Percentiles rank a stretch among this genome's conserved stretches.
Conservation (phyloP, 2,329 filamentous ascomycete genomes). For the Paraphoma sp. region DNA sequence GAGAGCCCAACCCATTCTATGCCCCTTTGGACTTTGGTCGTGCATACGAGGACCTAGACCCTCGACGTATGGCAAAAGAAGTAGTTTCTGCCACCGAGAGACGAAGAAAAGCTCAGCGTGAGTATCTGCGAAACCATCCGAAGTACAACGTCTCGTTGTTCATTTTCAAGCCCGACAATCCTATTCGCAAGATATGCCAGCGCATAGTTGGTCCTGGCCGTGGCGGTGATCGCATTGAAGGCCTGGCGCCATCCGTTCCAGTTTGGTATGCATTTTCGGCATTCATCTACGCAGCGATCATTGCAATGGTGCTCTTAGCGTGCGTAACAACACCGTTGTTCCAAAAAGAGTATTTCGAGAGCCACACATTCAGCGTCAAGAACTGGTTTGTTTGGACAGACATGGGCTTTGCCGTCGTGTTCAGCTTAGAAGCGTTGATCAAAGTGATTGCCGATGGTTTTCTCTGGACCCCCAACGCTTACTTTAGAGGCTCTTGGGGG, state of each 20-base stretch:
- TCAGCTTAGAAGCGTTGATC: slow-evolving; percentile 84
- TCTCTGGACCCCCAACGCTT: slow-evolving; percentile 96
- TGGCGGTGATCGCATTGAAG: slow-evolving; percentile 85
- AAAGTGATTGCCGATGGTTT: slow-evolving; percentile 96
- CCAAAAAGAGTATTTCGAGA: slow-evolving; percentile 82
- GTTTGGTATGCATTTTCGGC: slow-evolving; percentile 94
- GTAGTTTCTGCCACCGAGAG: slow-evolving; percentile 83
- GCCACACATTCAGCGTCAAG: slow-evolving; percentile 63
- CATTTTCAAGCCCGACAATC: slow-evolving; percentile 80
- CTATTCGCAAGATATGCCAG: slow-evolving; percentile 83
- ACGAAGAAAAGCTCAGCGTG: slow-evolving; percentile 85
- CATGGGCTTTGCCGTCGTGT: slow-evolving; percentile 84
- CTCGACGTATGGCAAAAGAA: slow-evolving; percentile 86
- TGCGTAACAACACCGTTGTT: slow-evolving; percentile 95
- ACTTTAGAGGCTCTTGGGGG: slow-evolving; percentile 95
- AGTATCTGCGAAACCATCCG: slow-evolving; percentile 86
- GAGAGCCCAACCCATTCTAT: slow-evolving; percentile 95
- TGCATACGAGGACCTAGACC: slow-evolving; percentile 80
- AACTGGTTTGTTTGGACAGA: slow-evolving; percentile 98
- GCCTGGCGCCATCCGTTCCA: slow-evolving; percentile 84
- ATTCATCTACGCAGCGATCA: slow-evolving; percentile 91
- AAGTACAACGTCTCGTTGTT: slow-evolving; percentile 93
- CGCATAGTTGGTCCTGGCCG: slow-evolving; percentile 89
- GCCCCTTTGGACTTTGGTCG: slow-evolving; percentile 75
- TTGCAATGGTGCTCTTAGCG: slow-evolving; percentile 96